These are phyloP conservation scores for Multifurca ochricompacta DNA, from an alignment of 768 basidiomycete species.

Conservation along the genomic window DNA sequence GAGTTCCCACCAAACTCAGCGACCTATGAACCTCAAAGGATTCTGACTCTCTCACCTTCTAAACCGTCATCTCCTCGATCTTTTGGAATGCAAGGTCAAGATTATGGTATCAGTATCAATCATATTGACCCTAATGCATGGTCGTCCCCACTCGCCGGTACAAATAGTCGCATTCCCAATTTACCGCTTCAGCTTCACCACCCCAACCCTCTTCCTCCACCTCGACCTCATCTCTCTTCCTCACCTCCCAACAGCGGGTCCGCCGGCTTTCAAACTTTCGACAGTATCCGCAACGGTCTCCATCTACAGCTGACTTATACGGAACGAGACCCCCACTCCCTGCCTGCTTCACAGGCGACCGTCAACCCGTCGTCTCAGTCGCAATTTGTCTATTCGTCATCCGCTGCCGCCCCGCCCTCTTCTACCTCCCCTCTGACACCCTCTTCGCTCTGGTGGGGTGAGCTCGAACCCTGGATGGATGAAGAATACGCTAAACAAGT, in stretches of 20 bases:
- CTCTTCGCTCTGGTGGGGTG: constrained; percentile 77
- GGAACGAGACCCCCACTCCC: constrained; percentile 25
- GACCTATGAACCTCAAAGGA: constrained; percentile 14
- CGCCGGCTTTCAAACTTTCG: constrained; percentile 19
- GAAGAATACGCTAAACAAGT: constrained; percentile 90
- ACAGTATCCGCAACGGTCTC: constrained; percentile 13
- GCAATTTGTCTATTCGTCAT: constrained; percentile 23
- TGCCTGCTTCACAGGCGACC: constrained; percentile 14
- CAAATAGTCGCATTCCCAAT: constrained; percentile 29
- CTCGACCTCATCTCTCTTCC: constrained; percentile 31
- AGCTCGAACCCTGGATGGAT: constrained; percentile 95
- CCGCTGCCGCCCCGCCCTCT: constrained; percentile 25
- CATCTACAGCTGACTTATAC: constrained; percentile 27
- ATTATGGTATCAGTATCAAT: constrained; percentile 28
- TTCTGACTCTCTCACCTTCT: constrained; percentile 20
- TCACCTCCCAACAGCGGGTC: constrained; percentile 23
- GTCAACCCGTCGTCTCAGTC: constrained; percentile 22
- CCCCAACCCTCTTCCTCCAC: constrained; percentile 31
- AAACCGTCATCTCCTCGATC: constrained; percentile 29
- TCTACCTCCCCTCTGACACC: constrained; percentile 31
- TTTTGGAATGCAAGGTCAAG: constrained; percentile 34
- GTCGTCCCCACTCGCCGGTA: constrained; percentile 23
- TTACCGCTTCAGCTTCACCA: constrained; percentile 29
- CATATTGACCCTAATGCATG: constrained; percentile 26
- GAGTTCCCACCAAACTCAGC: constrained; percentile 14